Percentiles rank a stretch among this genome's conserved stretches.
Conservation (phyloP, 2,329 filamentous ascomycete genomes). For the Claviceps sp. region DNA sequence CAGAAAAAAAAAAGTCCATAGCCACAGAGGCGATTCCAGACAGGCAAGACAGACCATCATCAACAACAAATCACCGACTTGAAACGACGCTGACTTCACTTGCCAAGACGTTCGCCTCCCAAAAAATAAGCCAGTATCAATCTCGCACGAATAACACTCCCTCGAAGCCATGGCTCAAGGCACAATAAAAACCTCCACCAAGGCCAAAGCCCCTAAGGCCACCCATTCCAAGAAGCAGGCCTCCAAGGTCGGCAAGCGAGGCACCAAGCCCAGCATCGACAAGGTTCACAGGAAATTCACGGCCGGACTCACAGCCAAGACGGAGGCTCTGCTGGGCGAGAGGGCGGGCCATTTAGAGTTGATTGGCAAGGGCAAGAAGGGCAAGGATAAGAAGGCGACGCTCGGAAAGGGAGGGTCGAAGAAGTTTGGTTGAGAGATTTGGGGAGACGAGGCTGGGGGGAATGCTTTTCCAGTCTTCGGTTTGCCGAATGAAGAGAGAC, state of each 20-base stretch:
- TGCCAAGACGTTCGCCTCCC: neutral
- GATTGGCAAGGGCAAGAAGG: slow-evolving; percentile 42
- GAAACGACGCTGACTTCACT: neutral
- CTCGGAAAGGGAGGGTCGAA: slow-evolving; percentile 34
- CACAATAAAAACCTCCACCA: slow-evolving; percentile 32
- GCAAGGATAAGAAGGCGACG: slow-evolving; percentile 22
- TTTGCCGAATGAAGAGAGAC: no score
- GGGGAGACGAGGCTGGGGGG: neutral
- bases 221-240: slow-evolving; percentile 29
- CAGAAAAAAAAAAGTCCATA: neutral
- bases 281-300: slow-evolving; percentile 42
- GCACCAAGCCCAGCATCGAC: slow-evolving; percentile 31
- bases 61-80: neutral
- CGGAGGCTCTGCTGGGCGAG: slow-evolving; percentile 45
- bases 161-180: slow-evolving; percentile 38
- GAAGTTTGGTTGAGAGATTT: slow-evolving; percentile 30
- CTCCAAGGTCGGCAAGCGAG: slow-evolving; percentile 36
- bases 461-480: no score
- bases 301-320: slow-evolving; percentile 38
- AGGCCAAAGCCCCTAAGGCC: slow-evolving; percentile 25
- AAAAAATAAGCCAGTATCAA: neutral
- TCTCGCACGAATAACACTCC: neutral
- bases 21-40: neutral
- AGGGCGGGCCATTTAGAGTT: slow-evolving; percentile 46
- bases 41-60: neutral